phyloP scores from a whole-genome alignment of 352 stramenopile genomes.

The Pythium guiyangense region DNA sequence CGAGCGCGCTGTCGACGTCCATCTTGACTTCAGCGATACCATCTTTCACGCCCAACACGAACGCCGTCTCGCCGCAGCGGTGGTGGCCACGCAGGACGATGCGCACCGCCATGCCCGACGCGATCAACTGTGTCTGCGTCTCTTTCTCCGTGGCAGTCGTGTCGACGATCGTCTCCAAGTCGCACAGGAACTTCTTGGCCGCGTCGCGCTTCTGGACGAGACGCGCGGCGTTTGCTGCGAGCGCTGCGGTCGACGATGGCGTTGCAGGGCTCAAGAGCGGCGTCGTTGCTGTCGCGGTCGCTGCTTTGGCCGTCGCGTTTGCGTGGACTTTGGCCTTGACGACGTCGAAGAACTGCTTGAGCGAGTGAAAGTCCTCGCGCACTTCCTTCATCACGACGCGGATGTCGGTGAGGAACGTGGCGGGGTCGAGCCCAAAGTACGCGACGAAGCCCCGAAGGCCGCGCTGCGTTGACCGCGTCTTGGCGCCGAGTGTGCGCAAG shows the following conservation, averaged over 20 bases:
- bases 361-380: constrained; percentile 55
- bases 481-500: constrained; percentile 50
- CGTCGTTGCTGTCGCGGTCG: constrained; percentile 5
- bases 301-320: constrained; percentile 14
- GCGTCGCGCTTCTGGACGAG: constrained; percentile 40
- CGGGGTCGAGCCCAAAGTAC: constrained; percentile 73
- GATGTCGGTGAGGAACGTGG: constrained; percentile 71
- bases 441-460: constrained; percentile 59
- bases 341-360: constrained; percentile 58
- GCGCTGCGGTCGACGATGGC: neutral
- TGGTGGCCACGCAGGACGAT: constrained; percentile 71
- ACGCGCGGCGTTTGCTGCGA: constrained; percentile 7
- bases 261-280: neutral
- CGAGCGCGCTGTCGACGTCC: constrained; percentile 66
- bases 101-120: constrained; percentile 51
- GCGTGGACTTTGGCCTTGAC: constrained; percentile 52
- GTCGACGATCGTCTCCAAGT: constrained; percentile 56
- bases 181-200: constrained; percentile 47
- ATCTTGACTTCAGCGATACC: constrained; percentile 75
- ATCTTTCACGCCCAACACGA: constrained; percentile 58
- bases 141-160: constrained; percentile 35
- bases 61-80: constrained; percentile 71
- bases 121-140: constrained; percentile 29
- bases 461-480: constrained; percentile 51
- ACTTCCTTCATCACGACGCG: constrained; percentile 60